phyloP scores from a whole-genome alignment of 2,329 filamentous ascomycete species.

The Neophaeococcomyces mojaviensis region DNA sequence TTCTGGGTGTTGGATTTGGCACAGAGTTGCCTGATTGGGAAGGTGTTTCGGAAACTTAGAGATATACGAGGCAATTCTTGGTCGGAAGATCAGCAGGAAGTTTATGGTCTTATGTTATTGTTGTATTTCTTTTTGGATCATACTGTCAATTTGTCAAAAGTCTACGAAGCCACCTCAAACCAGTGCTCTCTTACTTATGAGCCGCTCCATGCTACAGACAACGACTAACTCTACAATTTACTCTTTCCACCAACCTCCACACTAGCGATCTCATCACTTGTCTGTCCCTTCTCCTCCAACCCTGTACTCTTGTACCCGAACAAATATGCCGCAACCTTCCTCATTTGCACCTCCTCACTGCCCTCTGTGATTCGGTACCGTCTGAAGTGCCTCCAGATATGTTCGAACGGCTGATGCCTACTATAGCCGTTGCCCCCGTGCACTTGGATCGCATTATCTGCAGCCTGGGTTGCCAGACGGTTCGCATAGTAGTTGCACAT shows the following conservation, averaged over 20 bases:
- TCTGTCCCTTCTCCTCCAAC: conserved; percentile 32
- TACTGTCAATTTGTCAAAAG: no score
- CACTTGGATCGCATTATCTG: conserved; percentile 56
- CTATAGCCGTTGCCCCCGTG: conserved; percentile 55
- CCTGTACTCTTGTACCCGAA: conserved; percentile 42
- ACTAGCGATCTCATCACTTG: neutral
- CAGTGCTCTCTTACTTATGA: no score
- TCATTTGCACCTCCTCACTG: conserved; percentile 59
- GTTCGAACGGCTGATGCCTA: conserved; percentile 54
- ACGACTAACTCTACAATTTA: conserved; percentile 1
- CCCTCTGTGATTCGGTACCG: conserved; percentile 58
- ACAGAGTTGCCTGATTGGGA: no score
- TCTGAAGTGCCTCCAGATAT: conserved; percentile 58
- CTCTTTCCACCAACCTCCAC: neutral
- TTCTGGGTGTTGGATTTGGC: no score
- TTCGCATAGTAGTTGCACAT: conserved; percentile 64
- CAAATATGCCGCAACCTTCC: conserved; percentile 54
- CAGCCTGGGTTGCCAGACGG: conserved; percentile 52
- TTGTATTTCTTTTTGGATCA: no score
- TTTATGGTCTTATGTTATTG: no score
- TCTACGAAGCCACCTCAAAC: no score
- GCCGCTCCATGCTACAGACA: no score
- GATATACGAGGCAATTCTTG: no score
- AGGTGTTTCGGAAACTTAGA: no score
- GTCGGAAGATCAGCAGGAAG: no score